These are phyloP conservation scores for Starmerella lactis-condensi DNA, from an alignment of 805 yeast genomes.

Conservation along the genomic window DNA sequence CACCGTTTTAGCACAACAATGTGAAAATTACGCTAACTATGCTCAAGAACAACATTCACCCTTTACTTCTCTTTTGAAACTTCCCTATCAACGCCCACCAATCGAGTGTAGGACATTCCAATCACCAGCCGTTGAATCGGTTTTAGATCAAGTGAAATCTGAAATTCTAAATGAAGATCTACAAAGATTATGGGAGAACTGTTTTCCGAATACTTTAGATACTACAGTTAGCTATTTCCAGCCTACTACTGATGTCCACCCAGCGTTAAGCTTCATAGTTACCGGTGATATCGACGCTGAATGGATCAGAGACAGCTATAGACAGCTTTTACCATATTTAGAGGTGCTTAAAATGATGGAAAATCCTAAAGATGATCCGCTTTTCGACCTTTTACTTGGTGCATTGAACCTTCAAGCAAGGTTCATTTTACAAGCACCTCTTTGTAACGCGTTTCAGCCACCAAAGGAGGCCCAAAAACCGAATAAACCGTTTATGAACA, in stretches of 20 bases:
- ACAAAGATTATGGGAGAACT: constrained; percentile 57
- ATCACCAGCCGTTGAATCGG: constrained; percentile 41
- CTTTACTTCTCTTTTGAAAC: constrained; percentile 35
- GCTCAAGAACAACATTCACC: constrained; percentile 40
- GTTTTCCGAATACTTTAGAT: constrained; percentile 74
- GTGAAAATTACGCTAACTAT: constrained; percentile 49
- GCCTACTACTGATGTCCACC: constrained; percentile 9
- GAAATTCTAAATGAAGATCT: constrained; percentile 45
- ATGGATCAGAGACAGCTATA: constrained; percentile 76
- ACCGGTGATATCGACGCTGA: constrained; percentile 91
- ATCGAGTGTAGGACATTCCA: constrained; percentile 53
- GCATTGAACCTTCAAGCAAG: constrained; percentile 66
- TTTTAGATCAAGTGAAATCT: constrained; percentile 34
- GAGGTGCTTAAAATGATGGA: constrained; percentile 40
- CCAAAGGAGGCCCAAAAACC: constrained; percentile 30
- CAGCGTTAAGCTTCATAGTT: constrained; percentile 60
- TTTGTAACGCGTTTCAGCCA: constrained; percentile 85
- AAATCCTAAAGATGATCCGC: constrained; percentile 16
- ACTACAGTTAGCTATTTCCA: constrained; percentile 66
- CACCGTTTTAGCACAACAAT: too few relatives aligned
- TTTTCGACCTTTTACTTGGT: constrained; percentile 43
- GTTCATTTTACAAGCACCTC: constrained; percentile 45
- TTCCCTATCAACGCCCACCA: constrained; percentile 65
- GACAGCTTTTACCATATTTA: constrained; percentile 63
- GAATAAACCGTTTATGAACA: constrained; percentile 5